These are phyloP conservation scores for Lactifluus subvellereus DNA, from an alignment of 768 basidiomycete genomes.

Conservation along the genomic window DNA sequence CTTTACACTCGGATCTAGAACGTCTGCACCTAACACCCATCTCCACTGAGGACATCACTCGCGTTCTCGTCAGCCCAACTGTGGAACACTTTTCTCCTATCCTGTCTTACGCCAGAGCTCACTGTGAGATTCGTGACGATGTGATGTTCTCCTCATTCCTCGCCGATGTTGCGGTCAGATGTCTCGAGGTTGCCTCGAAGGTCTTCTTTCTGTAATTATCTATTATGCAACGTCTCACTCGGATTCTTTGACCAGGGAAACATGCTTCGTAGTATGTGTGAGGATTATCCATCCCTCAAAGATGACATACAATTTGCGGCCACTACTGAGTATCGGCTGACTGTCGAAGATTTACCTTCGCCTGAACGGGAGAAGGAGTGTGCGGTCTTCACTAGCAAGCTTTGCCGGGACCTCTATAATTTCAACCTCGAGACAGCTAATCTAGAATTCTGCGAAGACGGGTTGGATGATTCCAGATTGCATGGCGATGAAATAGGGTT, in stretches of 20 bases:
- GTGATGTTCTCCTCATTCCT: slow-evolving; percentile 43
- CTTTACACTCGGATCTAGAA: slow-evolving; percentile 45
- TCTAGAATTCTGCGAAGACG: slow-evolving; percentile 10
- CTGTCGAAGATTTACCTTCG: slow-evolving; percentile 50
- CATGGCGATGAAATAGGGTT: neutral
- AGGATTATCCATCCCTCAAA: slow-evolving; percentile 41
- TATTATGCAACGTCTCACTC: slow-evolving; percentile 15
- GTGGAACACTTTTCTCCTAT: slow-evolving; percentile 48
- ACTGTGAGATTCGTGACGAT: slow-evolving; percentile 39
- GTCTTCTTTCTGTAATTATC: slow-evolving; percentile 12
- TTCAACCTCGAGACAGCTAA: slow-evolving; percentile 3
- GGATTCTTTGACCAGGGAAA: slow-evolving; percentile 45
- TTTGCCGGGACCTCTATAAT: slow-evolving; percentile 43
- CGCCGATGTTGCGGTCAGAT: slow-evolving; percentile 53
- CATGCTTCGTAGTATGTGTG: slow-evolving; percentile 53
- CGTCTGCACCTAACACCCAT: slow-evolving; percentile 50
- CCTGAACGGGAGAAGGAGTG: slow-evolving; percentile 45
- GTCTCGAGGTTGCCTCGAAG: slow-evolving; percentile 57
- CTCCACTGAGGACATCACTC: slow-evolving; percentile 51
- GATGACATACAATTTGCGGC: slow-evolving; percentile 42
- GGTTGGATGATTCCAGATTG: slow-evolving; percentile 5
- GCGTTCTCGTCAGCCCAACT: slow-evolving; percentile 64
- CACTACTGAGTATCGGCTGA: slow-evolving; percentile 45
- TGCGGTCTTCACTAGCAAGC: slow-evolving; percentile 40
- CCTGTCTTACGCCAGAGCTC: slow-evolving; percentile 42